phyloP scores from a whole-genome alignment of 192 early-diverging fungal species.

The Entomortierella chlamydospora region DNA sequence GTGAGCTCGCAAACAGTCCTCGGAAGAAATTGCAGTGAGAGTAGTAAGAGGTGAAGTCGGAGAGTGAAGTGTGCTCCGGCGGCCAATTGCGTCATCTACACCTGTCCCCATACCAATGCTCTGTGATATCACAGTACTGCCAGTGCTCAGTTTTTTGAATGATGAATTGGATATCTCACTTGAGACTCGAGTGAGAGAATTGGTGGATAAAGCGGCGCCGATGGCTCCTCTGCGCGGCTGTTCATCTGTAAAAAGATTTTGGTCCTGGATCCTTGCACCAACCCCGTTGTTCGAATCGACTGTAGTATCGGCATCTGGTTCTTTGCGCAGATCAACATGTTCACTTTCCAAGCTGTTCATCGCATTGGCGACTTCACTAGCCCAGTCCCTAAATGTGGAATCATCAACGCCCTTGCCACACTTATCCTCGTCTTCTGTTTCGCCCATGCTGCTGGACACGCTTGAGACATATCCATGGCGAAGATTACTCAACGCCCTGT shows the following conservation, averaged over 20 bases:
- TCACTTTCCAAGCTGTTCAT: neutral
- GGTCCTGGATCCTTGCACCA: neutral
- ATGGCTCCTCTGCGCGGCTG: neutral
- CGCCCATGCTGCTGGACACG: neutral
- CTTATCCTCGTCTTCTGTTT: neutral
- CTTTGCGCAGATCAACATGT: neutral
- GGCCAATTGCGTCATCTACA: neutral
- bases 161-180: neutral
- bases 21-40: neutral
- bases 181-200: neutral
- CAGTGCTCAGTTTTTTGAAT: neutral
- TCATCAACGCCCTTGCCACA: neutral
- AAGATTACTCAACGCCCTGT: constrained; percentile 6
- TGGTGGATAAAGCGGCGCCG: neutral
- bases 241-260: neutral
- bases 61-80: constrained; percentile 1
- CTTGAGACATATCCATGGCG: constrained; percentile 13
- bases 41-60: neutral
- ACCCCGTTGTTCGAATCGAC: neutral
- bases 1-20: neutral
- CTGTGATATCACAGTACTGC: neutral
- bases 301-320: neutral
- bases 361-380: neutral
- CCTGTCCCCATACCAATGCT: neutral
- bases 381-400: constrained; percentile 10